Evolutionary conservation across 2,329 filamentous ascomycete species (phyloP).

Genomic region (Cladosporium halotolerans): DNA sequence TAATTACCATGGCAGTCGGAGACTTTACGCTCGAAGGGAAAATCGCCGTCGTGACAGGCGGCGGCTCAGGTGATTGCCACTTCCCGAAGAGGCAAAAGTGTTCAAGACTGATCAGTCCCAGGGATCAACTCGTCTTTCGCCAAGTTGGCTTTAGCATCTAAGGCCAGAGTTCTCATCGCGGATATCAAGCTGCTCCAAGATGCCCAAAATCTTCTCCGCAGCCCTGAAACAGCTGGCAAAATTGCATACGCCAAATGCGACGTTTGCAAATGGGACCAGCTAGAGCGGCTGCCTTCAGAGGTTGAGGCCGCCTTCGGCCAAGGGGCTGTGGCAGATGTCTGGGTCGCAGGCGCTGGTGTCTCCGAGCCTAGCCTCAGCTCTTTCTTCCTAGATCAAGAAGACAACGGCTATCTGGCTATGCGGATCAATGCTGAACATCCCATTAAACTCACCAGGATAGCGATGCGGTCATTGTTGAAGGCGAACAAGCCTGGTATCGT

Average conservation of each 20-base stretch:
- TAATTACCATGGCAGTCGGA: constrained; percentile 24
- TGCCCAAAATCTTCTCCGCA: constrained; percentile 23
- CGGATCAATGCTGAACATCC: too few species aligned
- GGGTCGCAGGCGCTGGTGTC: constrained; percentile 33
- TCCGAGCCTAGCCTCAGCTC: too few species aligned
- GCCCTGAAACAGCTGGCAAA: constrained; percentile 4
- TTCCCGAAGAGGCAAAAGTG: neutral
- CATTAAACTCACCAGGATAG: too few species aligned
- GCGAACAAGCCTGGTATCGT: too few species aligned
- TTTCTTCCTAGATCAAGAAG: too few species aligned
- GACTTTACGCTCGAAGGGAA: constrained; percentile 20
- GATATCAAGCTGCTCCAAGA: constrained; percentile 30
- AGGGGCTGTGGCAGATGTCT: constrained; percentile 33
- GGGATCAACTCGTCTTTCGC: constrained; percentile 24
- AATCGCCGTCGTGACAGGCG: constrained; percentile 22
- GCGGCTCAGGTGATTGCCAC: constrained; percentile 15
- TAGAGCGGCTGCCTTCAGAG: constrained; percentile 24
- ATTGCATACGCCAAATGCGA: constrained; percentile 29
- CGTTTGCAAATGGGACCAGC: constrained; percentile 28
- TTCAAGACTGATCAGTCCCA: neutral
- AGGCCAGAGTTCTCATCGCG: constrained; percentile 30
- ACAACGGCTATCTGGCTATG: too few species aligned
- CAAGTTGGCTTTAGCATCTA: constrained; percentile 15
- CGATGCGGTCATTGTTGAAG: too few species aligned
- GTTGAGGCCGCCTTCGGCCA: constrained; percentile 22